Evolutionary conservation across 768 basidiomycete species (phyloP).

Genomic region (Polyporus arcularius): DNA sequence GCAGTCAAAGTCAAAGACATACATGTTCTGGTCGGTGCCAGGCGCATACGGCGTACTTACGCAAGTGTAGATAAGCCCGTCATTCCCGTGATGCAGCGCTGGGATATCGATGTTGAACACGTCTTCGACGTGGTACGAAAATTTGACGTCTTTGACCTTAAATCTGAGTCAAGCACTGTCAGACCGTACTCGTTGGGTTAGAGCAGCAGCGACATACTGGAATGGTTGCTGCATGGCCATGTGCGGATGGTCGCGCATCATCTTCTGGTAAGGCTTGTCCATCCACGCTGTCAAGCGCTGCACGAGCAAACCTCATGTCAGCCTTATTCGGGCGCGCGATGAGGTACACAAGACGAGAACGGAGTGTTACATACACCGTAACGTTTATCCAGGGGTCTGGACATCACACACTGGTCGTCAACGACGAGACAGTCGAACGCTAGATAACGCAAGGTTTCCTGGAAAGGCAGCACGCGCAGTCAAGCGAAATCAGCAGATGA

Average conservation of each 20-base stretch:
- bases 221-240: constrained; percentile 72
- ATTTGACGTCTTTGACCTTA: constrained; percentile 81
- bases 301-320: constrained; percentile 3
- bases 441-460: constrained; percentile 84
- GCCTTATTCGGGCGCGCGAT: not conserved
- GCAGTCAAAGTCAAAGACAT: constrained; percentile 27
- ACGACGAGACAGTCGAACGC: constrained; percentile 94
- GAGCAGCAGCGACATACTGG: constrained; percentile 55
- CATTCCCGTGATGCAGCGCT: constrained; percentile 84
- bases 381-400: constrained; percentile 76
- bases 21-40: constrained; percentile 91
- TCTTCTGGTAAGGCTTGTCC: constrained; percentile 74
- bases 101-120: constrained; percentile 87
- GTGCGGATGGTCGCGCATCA: constrained; percentile 67
- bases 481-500: constrained; percentile 6
- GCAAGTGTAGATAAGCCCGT: constrained; percentile 96
- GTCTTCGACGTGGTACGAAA: constrained; percentile 85
- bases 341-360: constrained; percentile 3
- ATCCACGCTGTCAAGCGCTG: constrained; percentile 85
- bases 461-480: constrained; percentile 2
- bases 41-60: constrained; percentile 77
- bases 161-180: constrained; percentile 50
- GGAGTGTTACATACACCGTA: constrained; percentile 71
- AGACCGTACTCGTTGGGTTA: not conserved
- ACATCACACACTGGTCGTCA: constrained; percentile 86